Evolutionary conservation across 1,284 basidiomycete species (phyloP), one percentile per base, ranked within the genome.

Genomic region (Trichosporon sp.): DNA sequence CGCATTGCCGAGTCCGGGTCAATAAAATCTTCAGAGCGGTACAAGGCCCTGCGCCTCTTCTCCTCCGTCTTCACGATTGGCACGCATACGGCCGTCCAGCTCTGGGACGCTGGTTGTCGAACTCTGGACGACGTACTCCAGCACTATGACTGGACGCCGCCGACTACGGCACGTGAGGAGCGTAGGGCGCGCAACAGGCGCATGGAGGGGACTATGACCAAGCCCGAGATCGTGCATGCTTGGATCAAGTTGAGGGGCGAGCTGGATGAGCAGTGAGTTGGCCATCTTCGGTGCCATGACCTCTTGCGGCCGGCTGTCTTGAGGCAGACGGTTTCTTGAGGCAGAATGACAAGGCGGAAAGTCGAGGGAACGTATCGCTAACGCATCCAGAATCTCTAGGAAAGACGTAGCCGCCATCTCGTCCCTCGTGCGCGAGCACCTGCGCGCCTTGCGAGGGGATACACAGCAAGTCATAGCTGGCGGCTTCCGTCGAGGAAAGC

Each of bases 401-500:
- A 65, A 69, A 31, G 79, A 81, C 60, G 79, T 80, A 0, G 61
- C 71, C 32, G 77, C 76, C 64, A 81, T 80, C 27, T 76, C 72
- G 2, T 66, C 49, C 14, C 72, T 71, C 31, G 73, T 79, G 10
- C 70, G 71, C 65, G 73, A 77, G 40, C 70, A 78, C 62, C 68
- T 79, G 3, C 69, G 68, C 13, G 77, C 72, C 2, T 70, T 80
- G 31, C 52, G 74, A 8, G 73, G 74, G 0, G 78, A 74, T 0
- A 77, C 77, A 56, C 61, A 71, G 60, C 70, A 75, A 61, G 79
- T 77, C 2, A 66, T 81, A 21, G 71, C 70, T 16, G 79, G 79
- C 37, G 78, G 79, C 9, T 80, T 75, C 62, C 74, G 79, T 10
- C 70, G 79, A 13, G 79, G 79, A 4, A 81, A 81, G 59, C n/a